Percentiles rank a stretch among this genome's conserved stretches.
Evolutionary conservation across 2,329 filamentous ascomycete species (phyloP).

Genomic region (Plectosphaerella cucumerina): DNA sequence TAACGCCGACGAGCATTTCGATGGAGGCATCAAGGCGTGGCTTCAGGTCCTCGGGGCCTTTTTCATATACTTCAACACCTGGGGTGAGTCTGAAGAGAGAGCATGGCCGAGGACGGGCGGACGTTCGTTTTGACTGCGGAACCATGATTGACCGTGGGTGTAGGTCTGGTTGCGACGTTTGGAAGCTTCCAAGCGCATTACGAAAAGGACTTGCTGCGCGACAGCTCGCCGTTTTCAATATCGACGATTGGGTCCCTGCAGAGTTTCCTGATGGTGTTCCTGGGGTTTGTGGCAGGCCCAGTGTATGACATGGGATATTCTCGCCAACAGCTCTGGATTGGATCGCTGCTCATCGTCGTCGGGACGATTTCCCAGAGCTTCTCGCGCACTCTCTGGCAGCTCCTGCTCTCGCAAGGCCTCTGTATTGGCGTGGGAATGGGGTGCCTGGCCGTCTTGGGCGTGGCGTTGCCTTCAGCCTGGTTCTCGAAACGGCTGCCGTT

Average conservation of each 20-base stretch:
- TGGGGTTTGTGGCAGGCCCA: neutral
- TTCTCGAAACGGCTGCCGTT: neutral
- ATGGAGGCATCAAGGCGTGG: conserved; percentile 34
- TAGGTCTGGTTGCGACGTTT: conserved; percentile 46
- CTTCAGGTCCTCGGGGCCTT: conserved; percentile 39
- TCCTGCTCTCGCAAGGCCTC: neutral
- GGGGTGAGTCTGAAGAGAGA: conserved; percentile 21
- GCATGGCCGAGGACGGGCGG: neutral
- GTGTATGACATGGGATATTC: conserved; percentile 1
- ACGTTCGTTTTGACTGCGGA: neutral
- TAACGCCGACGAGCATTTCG: conserved; percentile 5
- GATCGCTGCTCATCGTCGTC: conserved; percentile 45
- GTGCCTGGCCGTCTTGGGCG: neutral
- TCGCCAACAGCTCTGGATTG: conserved; percentile 39
- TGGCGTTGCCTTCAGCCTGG: neutral
- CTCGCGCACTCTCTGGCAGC: conserved; percentile 17
- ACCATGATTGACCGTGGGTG: too few relatives aligned
- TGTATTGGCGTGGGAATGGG: neutral
- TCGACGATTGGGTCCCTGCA: conserved; percentile 36
- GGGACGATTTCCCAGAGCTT: conserved; percentile 51
- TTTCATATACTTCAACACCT: conserved; percentile 43
- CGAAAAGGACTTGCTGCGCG: conserved; percentile 32
- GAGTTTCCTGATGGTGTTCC: conserved; percentile 1
- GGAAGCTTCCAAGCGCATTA: conserved; percentile 52
- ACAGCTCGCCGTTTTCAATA: conserved; percentile 38